Percentiles rank a stretch among this genome's conserved stretches.
Evolutionary conservation across 2,329 filamentous ascomycete genomes (phyloP).

Genomic region (Zasmidium citrigriseum): DNA sequence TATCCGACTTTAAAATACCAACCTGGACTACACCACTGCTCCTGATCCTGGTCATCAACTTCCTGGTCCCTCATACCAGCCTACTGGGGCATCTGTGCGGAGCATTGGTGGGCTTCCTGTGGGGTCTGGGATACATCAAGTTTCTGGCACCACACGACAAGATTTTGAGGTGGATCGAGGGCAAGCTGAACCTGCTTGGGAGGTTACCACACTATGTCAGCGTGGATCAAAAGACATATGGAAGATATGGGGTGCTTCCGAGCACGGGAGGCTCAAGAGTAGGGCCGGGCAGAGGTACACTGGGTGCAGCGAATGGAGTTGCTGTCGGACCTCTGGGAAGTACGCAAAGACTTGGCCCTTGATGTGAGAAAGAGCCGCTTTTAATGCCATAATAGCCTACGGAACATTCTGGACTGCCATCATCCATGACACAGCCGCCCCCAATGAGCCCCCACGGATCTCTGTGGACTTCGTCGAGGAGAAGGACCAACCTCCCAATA

Average conservation of each 20-base stretch:
- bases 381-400: neutral
- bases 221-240: slow-evolving; percentile 93
- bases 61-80: slow-evolving; percentile 78
- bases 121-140: slow-evolving; percentile 85
- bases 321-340: slow-evolving; percentile 64
- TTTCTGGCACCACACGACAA: slow-evolving; percentile 88
- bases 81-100: slow-evolving; percentile 85
- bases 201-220: slow-evolving; percentile 89
- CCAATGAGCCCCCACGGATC: neutral
- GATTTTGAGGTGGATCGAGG: slow-evolving; percentile 83
- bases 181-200: slow-evolving; percentile 80
- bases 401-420: neutral
- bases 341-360: slow-evolving; percentile 70
- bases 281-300: slow-evolving; percentile 30
- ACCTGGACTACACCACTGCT: slow-evolving; percentile 91
- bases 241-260: slow-evolving; percentile 85
- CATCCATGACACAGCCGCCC: neutral
- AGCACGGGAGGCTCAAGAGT: slow-evolving; percentile 26
- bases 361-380: slow-evolving; percentile 28
- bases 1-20: slow-evolving; percentile 71
- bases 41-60: slow-evolving; percentile 70
- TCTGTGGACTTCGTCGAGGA: neutral
- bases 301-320: slow-evolving; percentile 36
- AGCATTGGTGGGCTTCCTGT: slow-evolving; percentile 80
- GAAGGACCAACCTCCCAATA: neutral